Percentiles rank a stretch among this genome's conserved stretches.
Conservation (phyloP, 371 early-diverging fungal genomes). For the Chytridium lagenaria region DNA sequence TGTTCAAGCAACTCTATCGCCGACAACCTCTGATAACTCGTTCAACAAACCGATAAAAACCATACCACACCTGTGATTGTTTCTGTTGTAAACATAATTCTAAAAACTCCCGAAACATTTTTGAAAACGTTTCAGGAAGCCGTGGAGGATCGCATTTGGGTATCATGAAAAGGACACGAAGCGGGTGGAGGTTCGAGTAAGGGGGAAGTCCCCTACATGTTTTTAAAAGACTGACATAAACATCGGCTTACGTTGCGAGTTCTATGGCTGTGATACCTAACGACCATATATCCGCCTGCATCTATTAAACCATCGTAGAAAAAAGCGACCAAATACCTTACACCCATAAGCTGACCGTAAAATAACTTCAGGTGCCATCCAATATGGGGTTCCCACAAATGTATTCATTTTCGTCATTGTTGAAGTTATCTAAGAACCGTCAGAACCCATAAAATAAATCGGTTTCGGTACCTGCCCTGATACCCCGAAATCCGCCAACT, state of each 20-base stretch:
- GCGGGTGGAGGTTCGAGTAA: conserved; percentile 59
- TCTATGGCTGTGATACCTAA: conserved; percentile 61
- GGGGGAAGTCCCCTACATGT: conserved; percentile 52
- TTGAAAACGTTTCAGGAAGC: conserved; percentile 64
- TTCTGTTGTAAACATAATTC: conserved; percentile 82
- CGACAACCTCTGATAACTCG: conserved; percentile 10
- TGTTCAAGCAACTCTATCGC: conserved; percentile 28
- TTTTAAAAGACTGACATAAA: not conserved
- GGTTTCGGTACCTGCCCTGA: conserved; percentile 72
- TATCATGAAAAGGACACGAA: conserved; percentile 58
- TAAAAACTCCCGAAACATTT: conserved; percentile 88
- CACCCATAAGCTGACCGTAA: conserved; percentile 45
- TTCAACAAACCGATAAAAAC: not conserved
- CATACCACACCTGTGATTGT: conserved; percentile 57
- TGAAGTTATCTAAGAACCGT: conserved; percentile 48
- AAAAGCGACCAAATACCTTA: conserved; percentile 24
- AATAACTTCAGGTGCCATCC: conserved; percentile 61
- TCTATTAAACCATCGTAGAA: conserved; percentile 20
- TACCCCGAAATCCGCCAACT: conserved; percentile 97
- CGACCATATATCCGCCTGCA: conserved; percentile 56
- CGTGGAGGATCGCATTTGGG: conserved; percentile 46
- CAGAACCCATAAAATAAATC: not conserved
- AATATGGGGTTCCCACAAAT: conserved; percentile 64
- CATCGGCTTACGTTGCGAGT: conserved; percentile 47
- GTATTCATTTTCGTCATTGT: conserved; percentile 57